A percentile compares a stretch with the other conserved stretches of the same genome.
phyloP scores from a whole-genome alignment of 139 green algal genomes.

The Chlorella sp. region DNA sequence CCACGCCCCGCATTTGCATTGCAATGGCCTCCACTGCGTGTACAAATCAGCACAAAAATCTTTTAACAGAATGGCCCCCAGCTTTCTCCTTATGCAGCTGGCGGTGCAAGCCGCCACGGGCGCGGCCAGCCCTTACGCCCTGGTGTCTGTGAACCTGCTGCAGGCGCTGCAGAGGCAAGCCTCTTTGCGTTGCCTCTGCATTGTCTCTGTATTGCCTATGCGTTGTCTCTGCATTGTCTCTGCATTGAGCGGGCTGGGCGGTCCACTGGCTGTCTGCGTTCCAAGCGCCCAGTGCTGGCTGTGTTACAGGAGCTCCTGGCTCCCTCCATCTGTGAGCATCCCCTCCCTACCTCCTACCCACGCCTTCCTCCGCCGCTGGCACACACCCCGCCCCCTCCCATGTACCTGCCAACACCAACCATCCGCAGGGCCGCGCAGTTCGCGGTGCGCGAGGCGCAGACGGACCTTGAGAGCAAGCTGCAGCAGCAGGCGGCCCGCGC shows the following conservation, averaged over 20 bases:
- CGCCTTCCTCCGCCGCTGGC: neutral
- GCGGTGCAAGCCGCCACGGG: too few relatives aligned
- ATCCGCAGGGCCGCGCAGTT: neutral
- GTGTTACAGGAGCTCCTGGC: neutral
- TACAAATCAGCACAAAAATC: too few relatives aligned
- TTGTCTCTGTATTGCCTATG: neutral
- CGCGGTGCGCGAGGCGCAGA: neutral
- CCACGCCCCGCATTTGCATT: too few relatives aligned
- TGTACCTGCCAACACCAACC: neutral
- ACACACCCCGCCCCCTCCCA: neutral
- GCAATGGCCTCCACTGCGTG: too few relatives aligned
- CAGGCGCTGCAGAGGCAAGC: constrained; percentile 8
- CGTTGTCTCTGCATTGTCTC: neutral
- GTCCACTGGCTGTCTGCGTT: neutral
- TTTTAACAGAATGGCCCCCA: too few relatives aligned
- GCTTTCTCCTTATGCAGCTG: too few relatives aligned
- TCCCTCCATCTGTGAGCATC: neutral
- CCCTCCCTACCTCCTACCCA: neutral
- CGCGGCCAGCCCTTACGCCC: neutral
- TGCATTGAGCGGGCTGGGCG: neutral
- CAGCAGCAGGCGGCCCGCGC: too few relatives aligned
- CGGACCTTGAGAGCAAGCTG: neutral
- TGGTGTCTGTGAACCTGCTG: neutral
- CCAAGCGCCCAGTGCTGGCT: neutral
- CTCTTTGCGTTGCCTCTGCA: neutral